Evolutionary conservation across 2,329 filamentous ascomycete genomes (phyloP).

Genomic region (Fusarium sororula): DNA sequence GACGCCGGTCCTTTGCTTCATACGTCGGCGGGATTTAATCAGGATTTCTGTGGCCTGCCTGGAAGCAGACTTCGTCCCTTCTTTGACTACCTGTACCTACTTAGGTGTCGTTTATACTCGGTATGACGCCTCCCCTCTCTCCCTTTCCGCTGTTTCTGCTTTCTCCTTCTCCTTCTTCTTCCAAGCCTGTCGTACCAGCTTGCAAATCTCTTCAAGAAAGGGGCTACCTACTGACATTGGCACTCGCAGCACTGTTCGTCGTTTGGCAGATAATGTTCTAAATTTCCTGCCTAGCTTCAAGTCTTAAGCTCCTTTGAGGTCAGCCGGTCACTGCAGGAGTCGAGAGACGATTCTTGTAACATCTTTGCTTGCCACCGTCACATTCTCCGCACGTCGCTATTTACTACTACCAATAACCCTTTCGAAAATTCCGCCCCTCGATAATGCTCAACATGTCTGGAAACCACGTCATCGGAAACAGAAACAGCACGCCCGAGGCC

Average conservation of each 20-base stretch:
- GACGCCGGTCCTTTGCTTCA: conserved; percentile 43
- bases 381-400: conserved; percentile 28
- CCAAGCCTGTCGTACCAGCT: conserved; percentile 30
- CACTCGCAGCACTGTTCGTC: conserved; percentile 35
- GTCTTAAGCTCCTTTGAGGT: conserved; percentile 74
- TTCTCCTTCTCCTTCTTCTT: neutral
- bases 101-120: conserved; percentile 38
- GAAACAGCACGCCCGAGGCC: conserved; percentile 96
- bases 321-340: conserved; percentile 86
- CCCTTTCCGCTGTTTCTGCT: neutral
- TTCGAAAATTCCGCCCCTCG: conserved; percentile 8
- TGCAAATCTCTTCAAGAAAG: conserved; percentile 2
- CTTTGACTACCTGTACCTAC: conserved; percentile 37
- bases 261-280: conserved; percentile 48
- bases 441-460: conserved; percentile 72
- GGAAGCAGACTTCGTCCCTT: conserved; percentile 51
- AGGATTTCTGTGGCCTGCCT: conserved; percentile 48
- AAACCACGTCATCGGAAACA: conserved; percentile 78
- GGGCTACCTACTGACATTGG: conserved; percentile 30
- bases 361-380: conserved; percentile 31
- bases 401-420: conserved; percentile 9
- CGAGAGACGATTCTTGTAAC: conserved; percentile 44
- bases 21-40: conserved; percentile 43
- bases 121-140: conserved; percentile 34
- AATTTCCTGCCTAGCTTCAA: conserved; percentile 42